Evolutionary conservation across 305 asterid genomes (phyloP), one percentile per base, ranked within the genome.

Genomic region (Plantago rigida): DNA sequence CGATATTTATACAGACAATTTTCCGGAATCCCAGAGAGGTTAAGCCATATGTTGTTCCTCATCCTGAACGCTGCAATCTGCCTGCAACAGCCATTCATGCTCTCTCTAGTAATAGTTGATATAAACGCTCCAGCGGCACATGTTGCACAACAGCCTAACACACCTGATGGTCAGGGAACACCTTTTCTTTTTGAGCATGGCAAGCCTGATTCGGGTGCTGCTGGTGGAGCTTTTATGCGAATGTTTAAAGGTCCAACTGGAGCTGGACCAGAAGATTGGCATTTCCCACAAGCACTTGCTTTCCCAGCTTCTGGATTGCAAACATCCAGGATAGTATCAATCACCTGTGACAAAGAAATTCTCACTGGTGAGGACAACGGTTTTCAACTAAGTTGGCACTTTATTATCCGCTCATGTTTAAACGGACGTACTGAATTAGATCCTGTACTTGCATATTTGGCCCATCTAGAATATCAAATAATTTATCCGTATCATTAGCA

Each of bases 171-270:
- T 55, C 93, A 84, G 67, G 99, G 99, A 50, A 49, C 94, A 14
- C 97, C 96, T 67, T 93, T 93, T 80, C 96, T 93, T 72, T 89
- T 93, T 76, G 83, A 93, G 65, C 96, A 87, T 59, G 96, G 95
- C 66, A 89, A 82, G 71, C 84, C 96, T 47, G 82, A 72, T 76
- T 70, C 87, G 58, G 81, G 81, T 70, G 80, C 89, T 55, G 80
- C 84, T 68, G 86, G 82, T 80, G 97, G 96, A 75, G 73, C 86
- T 57, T 93, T 93, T 81, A 87, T 93, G 91, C 94, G 96, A 63
- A 93, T 93, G 92, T 93, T 93, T 73, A 93, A 85, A 75, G 86
- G 85, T 66, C 86, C 95, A 65, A 65, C 84, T 56, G 74, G 83
- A 54, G 61, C 87, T 62, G 87, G 82, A 57, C 49, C 84, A 53